Evolutionary conservation across 495 filamentous ascomycete species (phyloP).

Genomic region (Penicillium steckii): DNA sequence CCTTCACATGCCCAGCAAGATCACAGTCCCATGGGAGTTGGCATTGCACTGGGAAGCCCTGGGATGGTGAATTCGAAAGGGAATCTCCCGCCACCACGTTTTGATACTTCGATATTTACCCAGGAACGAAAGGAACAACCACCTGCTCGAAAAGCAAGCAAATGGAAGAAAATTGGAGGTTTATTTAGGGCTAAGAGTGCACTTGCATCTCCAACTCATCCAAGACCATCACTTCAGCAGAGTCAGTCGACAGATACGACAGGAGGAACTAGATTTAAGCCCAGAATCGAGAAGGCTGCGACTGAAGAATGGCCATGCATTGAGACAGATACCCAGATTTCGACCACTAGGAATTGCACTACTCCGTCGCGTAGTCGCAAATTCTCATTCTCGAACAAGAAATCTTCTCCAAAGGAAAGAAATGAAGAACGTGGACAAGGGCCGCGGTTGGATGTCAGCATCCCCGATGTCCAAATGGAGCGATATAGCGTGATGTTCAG

Average conservation of each 20-base stretch:
- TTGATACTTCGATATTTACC: slow-evolving; percentile 13
- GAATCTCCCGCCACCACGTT: slow-evolving; percentile 20
- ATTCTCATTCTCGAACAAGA: slow-evolving; percentile 16
- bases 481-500: slow-evolving; percentile 95
- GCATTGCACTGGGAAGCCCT: slow-evolving; percentile 56
- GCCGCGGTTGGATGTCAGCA: slow-evolving; percentile 67
- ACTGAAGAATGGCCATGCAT: slow-evolving; percentile 36
- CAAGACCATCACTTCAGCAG: background rate
- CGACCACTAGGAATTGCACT: background rate
- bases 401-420: slow-evolving; percentile 11
- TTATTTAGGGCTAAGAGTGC: slow-evolving; percentile 49
- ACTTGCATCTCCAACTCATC: slow-evolving; percentile 20
- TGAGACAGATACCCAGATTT: slow-evolving; percentile 11
- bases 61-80: slow-evolving; percentile 30
- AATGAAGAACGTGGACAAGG: background rate
- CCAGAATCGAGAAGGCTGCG: background rate
- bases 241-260: background rate
- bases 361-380: slow-evolving; percentile 14
- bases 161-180: slow-evolving; percentile 57
- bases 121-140: slow-evolving; percentile 23
- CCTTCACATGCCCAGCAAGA: slow-evolving; percentile 8
- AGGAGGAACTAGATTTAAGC: background rate
- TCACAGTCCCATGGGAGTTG: slow-evolving; percentile 38
- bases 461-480: slow-evolving; percentile 78
- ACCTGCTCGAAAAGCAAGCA: slow-evolving; percentile 45